phyloP scores from a whole-genome alignment of 192 early-diverging fungal species.

The Coemansia sp. region DNA sequence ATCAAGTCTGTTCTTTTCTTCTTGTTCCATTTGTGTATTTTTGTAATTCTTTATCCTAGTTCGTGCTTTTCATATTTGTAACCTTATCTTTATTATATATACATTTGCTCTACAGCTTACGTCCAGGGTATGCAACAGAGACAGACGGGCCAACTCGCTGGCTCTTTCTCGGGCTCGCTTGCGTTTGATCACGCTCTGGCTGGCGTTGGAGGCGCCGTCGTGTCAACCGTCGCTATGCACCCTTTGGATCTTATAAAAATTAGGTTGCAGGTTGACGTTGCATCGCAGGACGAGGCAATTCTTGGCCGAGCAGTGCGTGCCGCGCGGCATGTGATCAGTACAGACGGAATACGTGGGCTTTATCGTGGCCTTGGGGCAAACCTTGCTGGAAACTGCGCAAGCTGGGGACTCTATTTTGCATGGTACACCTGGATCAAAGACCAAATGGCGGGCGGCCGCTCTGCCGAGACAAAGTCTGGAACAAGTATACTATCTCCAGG shows the following conservation, averaged over 20 bases:
- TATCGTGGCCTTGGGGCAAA: slow-evolving; percentile 93
- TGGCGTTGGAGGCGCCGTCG: slow-evolving; percentile 81
- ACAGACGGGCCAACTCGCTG: slow-evolving; percentile 23
- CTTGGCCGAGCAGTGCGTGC: slow-evolving; percentile 69
- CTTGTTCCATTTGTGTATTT: no score
- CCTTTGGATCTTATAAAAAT: slow-evolving; percentile 96
- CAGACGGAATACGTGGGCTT: slow-evolving; percentile 69
- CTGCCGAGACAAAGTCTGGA: slow-evolving; percentile 52
- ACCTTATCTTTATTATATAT: background rate
- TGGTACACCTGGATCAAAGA: slow-evolving; percentile 67
- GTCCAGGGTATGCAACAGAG: slow-evolving; percentile 14
- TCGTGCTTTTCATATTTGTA: no score
- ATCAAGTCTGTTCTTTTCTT: no score
- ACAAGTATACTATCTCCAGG: slow-evolving; percentile 62
- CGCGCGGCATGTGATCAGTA: slow-evolving; percentile 58
- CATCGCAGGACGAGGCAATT: slow-evolving; percentile 50
- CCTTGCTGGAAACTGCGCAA: slow-evolving; percentile 83
- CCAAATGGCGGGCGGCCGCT: slow-evolving; percentile 37
- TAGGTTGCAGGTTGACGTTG: slow-evolving; percentile 77
- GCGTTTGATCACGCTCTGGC: slow-evolving; percentile 82
- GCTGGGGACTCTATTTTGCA: slow-evolving; percentile 98
- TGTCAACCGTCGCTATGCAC: slow-evolving; percentile 80
- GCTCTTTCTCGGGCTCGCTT: slow-evolving; percentile 47
- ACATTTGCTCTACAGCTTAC: background rate
- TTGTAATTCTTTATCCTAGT: no score